Base-by-base conservation (phyloP, 345 rosid genomes). In the Gossypium turneri region DNA sequence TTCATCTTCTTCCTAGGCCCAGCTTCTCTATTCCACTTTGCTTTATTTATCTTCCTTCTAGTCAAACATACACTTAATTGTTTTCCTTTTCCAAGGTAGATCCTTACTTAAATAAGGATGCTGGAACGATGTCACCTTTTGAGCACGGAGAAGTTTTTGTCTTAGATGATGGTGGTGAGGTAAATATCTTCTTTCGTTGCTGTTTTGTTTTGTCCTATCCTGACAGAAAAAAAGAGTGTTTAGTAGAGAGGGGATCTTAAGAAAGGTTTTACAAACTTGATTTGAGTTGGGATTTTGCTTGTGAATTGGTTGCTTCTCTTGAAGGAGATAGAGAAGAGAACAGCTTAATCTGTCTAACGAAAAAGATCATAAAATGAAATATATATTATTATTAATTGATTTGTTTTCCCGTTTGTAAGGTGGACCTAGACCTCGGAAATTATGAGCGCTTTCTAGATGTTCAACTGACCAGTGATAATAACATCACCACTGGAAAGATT, bases 71-170 rank as follows among this genome's bases (percentile, higher is more conserved):
- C 56, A n/a, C n/a, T 48, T 47, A 24, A 24, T 80, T 34, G 27
- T 41, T 52, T 51, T 20, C 53, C 9, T 56, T 60, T 17, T 17
- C 25, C 48, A 57, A 9, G 73, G 3, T 84, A 94, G 99, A 95
- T 90, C 99, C 98, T 81, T 95, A 95, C 81, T 79, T 95, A 44
- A 95, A 95, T 70, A 89, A 87, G 27, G 99, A 95, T 85, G 99
- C 99, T 15, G 99, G 99, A 73, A 95, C 99, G 24, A 95, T 95
- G 98, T 95, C 99, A 44, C 99, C 99, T 55, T 88, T 87, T 74
- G 99, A 95, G 83, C 99, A 95, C 17, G 99, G 99, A 22, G 99
- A 95, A 82, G 98, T 95, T 22, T 95, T 88, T 80, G 99, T 95
- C 78, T 82, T 95, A 25, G 99, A 95, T 57, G 99, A 95, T 76